Percentiles rank a stretch among this genome's conserved stretches.
phyloP scores from a whole-genome alignment of 208 protist species.

The Crithidia acanthocephali region DNA sequence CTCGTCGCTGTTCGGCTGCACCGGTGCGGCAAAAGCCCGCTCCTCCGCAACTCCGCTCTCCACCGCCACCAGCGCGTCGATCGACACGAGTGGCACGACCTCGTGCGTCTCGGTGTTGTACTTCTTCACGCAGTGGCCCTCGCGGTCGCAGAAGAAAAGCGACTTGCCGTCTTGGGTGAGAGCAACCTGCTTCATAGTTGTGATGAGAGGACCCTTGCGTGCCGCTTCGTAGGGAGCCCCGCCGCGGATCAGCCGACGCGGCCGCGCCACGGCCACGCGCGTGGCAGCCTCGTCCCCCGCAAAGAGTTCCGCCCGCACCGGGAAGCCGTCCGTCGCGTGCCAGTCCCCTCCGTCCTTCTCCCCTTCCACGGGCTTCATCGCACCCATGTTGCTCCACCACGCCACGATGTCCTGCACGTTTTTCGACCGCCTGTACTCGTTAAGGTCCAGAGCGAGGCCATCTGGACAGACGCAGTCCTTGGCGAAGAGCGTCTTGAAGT shows the following conservation, averaged over 20 bases:
- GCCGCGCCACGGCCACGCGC: slow-evolving; percentile 28
- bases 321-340: slow-evolving; percentile 40
- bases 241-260: slow-evolving; percentile 15
- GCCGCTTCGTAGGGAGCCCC: slow-evolving; percentile 5
- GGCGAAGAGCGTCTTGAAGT: slow-evolving; percentile 26
- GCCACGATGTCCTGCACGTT: slow-evolving; percentile 27
- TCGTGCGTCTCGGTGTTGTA: slow-evolving; percentile 49
- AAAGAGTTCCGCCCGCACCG: slow-evolving; percentile 27
- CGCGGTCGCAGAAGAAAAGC: slow-evolving; percentile 55
- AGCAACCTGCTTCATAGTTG: slow-evolving; percentile 49
- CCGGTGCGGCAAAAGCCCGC: slow-evolving; percentile 10
- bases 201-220: slow-evolving; percentile 28
- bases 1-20: slow-evolving; percentile 34
- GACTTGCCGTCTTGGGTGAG: slow-evolving; percentile 28
- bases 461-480: slow-evolving; percentile 41
- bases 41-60: slow-evolving; percentile 11
- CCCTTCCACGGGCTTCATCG: slow-evolving; percentile 10
- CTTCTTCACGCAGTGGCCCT: slow-evolving; percentile 54
- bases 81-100: slow-evolving; percentile 43
- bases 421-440: slow-evolving; percentile 26
- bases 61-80: slow-evolving; percentile 29
- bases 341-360: slow-evolving; percentile 36
- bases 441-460: slow-evolving; percentile 40
- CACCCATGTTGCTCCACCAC: slow-evolving; percentile 49
- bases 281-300: slow-evolving; percentile 25